phyloP scores from a whole-genome alignment of 768 basidiomycete species.

The Mrakia hoshinonis region DNA sequence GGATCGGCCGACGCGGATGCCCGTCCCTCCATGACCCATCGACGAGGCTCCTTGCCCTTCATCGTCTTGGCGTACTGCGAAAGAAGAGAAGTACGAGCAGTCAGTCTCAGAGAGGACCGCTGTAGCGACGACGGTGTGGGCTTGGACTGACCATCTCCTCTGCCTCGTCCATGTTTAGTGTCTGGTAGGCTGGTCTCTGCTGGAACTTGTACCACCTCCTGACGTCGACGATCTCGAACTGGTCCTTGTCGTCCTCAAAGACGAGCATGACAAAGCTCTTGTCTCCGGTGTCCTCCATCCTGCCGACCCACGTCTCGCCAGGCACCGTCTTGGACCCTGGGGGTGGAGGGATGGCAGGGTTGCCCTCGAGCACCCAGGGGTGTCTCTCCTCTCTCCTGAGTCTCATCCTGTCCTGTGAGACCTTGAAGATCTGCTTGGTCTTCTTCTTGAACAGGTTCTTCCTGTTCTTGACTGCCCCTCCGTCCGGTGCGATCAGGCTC shows the following conservation, averaged over 20 bases:
- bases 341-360: no score
- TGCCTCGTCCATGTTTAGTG: conserved; percentile 59
- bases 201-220: conserved; percentile 90
- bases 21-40: conserved; percentile 25
- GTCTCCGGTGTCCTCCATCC: conserved; percentile 66
- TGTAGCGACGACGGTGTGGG: neutral
- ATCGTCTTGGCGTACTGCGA: conserved; percentile 18
- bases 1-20: no score
- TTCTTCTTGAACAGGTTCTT: conserved; percentile 76
- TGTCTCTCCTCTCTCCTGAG: conserved; percentile 75
- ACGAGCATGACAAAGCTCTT: conserved; percentile 74
- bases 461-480: conserved; percentile 49
- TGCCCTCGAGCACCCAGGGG: conserved; percentile 76
- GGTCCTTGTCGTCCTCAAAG: conserved; percentile 52
- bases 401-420: conserved; percentile 67
- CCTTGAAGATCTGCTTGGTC: conserved; percentile 70
- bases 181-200: conserved; percentile 68
- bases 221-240: conserved; percentile 79
- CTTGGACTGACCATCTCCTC: conserved; percentile 40
- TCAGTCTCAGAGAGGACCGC: neutral
- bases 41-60: conserved; percentile 26
- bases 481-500: conserved; percentile 62
- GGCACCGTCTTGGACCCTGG: conserved; percentile 42
- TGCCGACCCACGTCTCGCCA: conserved; percentile 66
- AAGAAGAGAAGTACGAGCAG: neutral